A percentile compares a stretch with the other conserved stretches of the same genome.
These are phyloP conservation scores for Delphinella strobiligena DNA, from an alignment of 2,329 filamentous ascomycete species.

Conservation along the genomic window DNA sequence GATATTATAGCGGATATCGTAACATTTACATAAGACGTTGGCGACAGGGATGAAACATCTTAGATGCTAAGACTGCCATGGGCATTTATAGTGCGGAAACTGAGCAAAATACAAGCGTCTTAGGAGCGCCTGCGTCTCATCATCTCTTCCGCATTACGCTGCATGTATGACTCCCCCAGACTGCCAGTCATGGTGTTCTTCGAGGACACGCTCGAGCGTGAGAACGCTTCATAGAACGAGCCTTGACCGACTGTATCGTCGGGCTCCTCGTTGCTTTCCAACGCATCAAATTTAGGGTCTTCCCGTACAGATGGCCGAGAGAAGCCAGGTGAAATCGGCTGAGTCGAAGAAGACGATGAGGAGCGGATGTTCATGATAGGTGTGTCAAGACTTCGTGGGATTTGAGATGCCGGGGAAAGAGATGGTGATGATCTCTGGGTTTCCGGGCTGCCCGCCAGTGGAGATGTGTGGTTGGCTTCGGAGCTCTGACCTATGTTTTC, in stretches of 20 bases:
- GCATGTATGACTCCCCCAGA: slow-evolving; percentile 24
- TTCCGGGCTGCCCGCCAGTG: background rate
- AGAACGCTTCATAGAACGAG: slow-evolving; percentile 7
- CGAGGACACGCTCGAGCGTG: slow-evolving; percentile 3
- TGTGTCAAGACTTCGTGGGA: slow-evolving; percentile 8
- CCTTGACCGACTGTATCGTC: slow-evolving; percentile 14
- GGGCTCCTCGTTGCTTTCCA: slow-evolving; percentile 11
- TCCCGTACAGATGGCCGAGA: slow-evolving; percentile 18
- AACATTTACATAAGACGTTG: too few relatives aligned
- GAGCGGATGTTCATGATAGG: slow-evolving; percentile 15
- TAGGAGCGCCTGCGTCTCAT: slow-evolving; percentile 8
- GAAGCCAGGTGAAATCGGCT: slow-evolving; percentile 22
- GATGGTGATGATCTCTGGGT: background rate
- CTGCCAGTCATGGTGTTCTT: slow-evolving; percentile 12
- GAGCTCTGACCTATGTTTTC: too few relatives aligned
- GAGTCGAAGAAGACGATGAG: slow-evolving; percentile 15
- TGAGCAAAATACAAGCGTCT: background rate
- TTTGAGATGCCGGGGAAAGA: background rate
- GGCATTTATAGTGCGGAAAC: background rate
- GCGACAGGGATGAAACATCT: too few relatives aligned
- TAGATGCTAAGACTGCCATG: too few relatives aligned
- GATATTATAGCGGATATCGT: too few relatives aligned
- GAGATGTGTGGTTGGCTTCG: too few relatives aligned
- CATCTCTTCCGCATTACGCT: slow-evolving; percentile 20
- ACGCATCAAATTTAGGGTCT: slow-evolving; percentile 18